Conservation (phyloP, 306 rosid species). For the Lathyrus sativus region DNA sequence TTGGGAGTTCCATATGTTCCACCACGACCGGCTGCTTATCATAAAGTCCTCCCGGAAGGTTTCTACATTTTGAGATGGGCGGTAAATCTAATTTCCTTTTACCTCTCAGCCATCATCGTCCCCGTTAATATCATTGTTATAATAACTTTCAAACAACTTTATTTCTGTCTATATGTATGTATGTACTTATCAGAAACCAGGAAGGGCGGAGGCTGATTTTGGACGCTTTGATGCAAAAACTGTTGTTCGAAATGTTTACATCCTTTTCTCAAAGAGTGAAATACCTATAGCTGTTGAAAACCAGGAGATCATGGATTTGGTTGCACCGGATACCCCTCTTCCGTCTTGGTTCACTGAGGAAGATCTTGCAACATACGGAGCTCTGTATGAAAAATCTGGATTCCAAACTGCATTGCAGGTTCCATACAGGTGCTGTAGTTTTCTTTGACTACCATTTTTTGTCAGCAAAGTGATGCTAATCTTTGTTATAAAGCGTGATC, state of each 20-base stretch:
- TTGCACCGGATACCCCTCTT: conserved; percentile 67
- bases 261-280: conserved; percentile 75
- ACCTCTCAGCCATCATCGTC: background rate
- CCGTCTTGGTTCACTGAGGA: conserved; percentile 83
- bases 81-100: conserved; percentile 41
- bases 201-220: conserved; percentile 86
- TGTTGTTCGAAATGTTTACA: conserved; percentile 67
- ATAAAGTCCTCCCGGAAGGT: conserved; percentile 61
- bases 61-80: conserved; percentile 76
- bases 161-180: conserved; percentile 23
- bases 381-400: conserved; percentile 76
- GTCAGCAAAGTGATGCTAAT: conserved; percentile 2
- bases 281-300: conserved; percentile 71
- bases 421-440: conserved; percentile 65
- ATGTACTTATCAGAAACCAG: conserved; percentile 55
- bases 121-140: background rate
- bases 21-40: conserved; percentile 36
- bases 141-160: conserved; percentile 7
- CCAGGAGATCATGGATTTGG: conserved; percentile 90
- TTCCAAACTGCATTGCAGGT: conserved; percentile 67
- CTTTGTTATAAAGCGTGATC: background rate
- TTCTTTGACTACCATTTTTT: background rate
- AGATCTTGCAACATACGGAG: conserved; percentile 66
- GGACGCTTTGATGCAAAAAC: conserved; percentile 69
- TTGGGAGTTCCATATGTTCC: conserved; percentile 68